Evolutionary conservation across 169 alveolate species (phyloP), one percentile per base, ranked within the genome.

Genomic region (Plasmodium gonderi): DNA sequence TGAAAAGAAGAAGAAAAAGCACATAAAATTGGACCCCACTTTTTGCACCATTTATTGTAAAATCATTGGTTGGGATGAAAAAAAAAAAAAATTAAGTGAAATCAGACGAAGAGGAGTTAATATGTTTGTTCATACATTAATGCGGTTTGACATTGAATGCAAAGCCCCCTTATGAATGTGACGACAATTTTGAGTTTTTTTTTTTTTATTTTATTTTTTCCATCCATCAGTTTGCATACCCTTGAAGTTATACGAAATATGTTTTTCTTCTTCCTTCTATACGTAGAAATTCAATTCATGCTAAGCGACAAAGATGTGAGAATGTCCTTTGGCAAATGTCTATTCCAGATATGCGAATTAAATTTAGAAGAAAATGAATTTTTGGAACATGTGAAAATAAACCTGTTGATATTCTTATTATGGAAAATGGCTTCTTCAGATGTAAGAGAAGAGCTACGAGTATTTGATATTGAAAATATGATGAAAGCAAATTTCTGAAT

Each of bases 261-360:
- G n/a, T 42, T 8, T 17, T n/a, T 31, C 1, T 23, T 17, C 45
- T 0, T 33, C 20, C 42, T 36, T 64, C 23, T 4, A 6, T 42
- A 17, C 29, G 45, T 38, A 85, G 92, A 85, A 64, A 17, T 85
- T 31, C 87, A 74, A 40, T 75, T 74, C 45, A 85, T 85, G 87
- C 49, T 85, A 17, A 85, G 87, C 38, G 87, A 85, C 69, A 74
- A 75, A 51, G 92, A 85, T 44, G 79, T 85, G 77, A 36, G 92
- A 12, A 29, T 74, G 45, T 75, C 64, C 12, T 85, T 85, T 38
- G 92, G 92, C 3, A 85, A 85, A 54, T 85, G 92, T 65, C 36
- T 85, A 12, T 42, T 85, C 14, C 38, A 33, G 26, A 23, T 85
- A 3, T 85, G 92, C 78, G 92, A 85, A 54, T 33, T 85, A 33